Evolutionary conservation across 1,284 basidiomycete species (phyloP).

Genomic region (Heterobasidion occidentale): DNA sequence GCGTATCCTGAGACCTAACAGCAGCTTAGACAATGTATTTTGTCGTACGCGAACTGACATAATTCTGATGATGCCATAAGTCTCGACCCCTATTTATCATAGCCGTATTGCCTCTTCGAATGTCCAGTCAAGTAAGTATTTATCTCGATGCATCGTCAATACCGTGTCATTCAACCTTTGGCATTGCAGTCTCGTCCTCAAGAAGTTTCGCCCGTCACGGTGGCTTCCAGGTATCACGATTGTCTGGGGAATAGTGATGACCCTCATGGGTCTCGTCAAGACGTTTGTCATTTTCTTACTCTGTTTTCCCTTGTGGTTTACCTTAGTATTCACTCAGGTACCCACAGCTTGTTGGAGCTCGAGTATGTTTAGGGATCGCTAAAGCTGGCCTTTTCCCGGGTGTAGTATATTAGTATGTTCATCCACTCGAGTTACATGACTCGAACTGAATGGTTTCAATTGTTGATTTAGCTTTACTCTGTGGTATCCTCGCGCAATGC

Average conservation of each 20-base stretch:
- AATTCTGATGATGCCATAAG: no score
- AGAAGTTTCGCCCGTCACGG: no score
- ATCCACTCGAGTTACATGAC: neutral
- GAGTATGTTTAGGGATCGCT: conserved; percentile 53
- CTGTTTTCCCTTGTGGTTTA: neutral
- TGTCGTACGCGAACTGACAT: no score
- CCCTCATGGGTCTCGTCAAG: conserved; percentile 59
- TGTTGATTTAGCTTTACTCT: conserved; percentile 22
- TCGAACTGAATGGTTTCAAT: neutral
- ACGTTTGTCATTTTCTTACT: conserved; percentile 26
- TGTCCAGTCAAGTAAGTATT: no score
- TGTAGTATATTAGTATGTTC: conserved; percentile 49
- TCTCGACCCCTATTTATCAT: no score
- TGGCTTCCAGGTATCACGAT: conserved; percentile 25
- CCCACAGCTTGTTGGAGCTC: conserved; percentile 52
- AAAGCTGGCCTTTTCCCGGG: conserved; percentile 69
- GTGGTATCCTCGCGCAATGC: conserved; percentile 27
- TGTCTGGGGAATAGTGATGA: conserved; percentile 30
- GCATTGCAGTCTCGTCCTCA: no score
- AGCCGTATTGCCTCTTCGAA: no score
- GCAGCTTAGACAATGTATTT: no score
- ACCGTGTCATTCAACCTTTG: no score
- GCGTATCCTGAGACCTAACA: no score
- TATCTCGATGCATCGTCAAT: no score
- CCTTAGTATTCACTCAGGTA: conserved; percentile 31